Base-by-base conservation (phyloP, 1,284 basidiomycete genomes). In the Sporisorium exsertum region DNA sequence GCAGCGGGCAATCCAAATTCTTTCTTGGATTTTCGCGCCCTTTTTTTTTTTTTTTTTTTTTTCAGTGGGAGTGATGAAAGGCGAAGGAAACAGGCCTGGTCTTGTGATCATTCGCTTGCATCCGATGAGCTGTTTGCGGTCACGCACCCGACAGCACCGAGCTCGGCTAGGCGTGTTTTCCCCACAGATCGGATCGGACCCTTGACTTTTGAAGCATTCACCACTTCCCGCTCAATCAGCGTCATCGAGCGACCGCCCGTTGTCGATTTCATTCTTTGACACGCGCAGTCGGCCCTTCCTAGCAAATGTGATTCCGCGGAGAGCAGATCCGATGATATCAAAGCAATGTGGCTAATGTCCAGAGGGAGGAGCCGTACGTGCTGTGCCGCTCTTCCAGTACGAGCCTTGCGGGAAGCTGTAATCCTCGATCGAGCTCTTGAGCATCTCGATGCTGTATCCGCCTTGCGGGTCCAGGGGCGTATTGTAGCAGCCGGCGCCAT, bases 401-500 rank as follows among this genome's bases (percentile, higher is more conserved):
- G 84, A 77, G 9, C 88, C 87, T 18, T 80, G 78, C 18, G 88
- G 88, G 63, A 69, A 77, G 51, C 64, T 68, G 74, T 83, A 88
- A 54, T 86, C 84, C 46, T 82, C 81, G 72, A 87, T 87, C 13
- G 86, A 86, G 54, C 86, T 73, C 37, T 86, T 84, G 76, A 82
- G 85, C 86, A 88, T 87, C 72, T 87, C 86, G 57, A 83, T 81
- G 54, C 71, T 69, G 86, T 88, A 88, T 8, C 87, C 87, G 46
- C 86, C 86, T 66, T 86, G 84, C 32, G 85, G 75, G 55, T 87
- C 86, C 18, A 86, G 87, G 0, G 92, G 92, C 1, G 93, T 91
- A 76, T 94, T 94, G 87, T 97, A 97, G 52, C 93, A 89, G 26
- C 95, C 95, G 37, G 89, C 88, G 12, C 87, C 81, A 87, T 96